Percentiles rank a stretch among this genome's conserved stretches.
These are phyloP conservation scores for Setaria viridis DNA, from an alignment of 202 grass and related monocot genomes.

Conservation along the genomic window DNA sequence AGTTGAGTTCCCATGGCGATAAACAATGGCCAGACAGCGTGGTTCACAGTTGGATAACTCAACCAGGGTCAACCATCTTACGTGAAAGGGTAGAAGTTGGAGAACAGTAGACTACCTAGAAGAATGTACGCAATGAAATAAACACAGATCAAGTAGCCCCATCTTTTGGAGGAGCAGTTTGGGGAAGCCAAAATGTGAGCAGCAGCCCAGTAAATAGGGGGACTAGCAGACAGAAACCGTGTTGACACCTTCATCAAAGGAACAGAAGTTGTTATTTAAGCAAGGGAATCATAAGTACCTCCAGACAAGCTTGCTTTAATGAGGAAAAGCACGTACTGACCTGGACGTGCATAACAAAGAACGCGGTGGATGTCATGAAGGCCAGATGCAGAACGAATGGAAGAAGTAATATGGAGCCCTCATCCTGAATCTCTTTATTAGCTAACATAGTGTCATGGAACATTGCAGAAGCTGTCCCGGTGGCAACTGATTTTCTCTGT, in stretches of 20 bases:
- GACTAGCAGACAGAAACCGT: constrained; percentile 80
- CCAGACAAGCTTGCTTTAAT: not conserved
- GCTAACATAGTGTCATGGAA: constrained; percentile 38
- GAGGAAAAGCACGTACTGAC: constrained; percentile 46
- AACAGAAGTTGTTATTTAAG: not conserved
- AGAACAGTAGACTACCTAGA: constrained; percentile 86
- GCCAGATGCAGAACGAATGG: constrained; percentile 88
- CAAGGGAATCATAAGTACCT: not conserved
- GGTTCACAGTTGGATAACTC: not conserved
- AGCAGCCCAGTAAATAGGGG: constrained; percentile 87
- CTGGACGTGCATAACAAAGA: constrained; percentile 95
- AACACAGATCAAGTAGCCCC: constrained; percentile 71
- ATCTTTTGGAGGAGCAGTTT: constrained; percentile 51
- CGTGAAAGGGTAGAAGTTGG: constrained; percentile 96
- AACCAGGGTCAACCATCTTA: constrained; percentile 28
- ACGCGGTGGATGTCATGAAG: constrained; percentile 82
- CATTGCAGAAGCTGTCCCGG: constrained; percentile 4
- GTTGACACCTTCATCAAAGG: constrained; percentile 65
- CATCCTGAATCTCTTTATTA: constrained; percentile 39
- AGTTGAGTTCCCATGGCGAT: not conserved
- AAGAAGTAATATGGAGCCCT: constrained; percentile 59
- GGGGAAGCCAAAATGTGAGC: constrained; percentile 54
- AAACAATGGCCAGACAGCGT: not conserved
- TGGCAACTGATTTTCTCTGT: constrained; percentile 65
- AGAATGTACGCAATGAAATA: constrained; percentile 86